phyloP scores from a whole-genome alignment of 768 basidiomycete genomes.

The Russula virescens region DNA sequence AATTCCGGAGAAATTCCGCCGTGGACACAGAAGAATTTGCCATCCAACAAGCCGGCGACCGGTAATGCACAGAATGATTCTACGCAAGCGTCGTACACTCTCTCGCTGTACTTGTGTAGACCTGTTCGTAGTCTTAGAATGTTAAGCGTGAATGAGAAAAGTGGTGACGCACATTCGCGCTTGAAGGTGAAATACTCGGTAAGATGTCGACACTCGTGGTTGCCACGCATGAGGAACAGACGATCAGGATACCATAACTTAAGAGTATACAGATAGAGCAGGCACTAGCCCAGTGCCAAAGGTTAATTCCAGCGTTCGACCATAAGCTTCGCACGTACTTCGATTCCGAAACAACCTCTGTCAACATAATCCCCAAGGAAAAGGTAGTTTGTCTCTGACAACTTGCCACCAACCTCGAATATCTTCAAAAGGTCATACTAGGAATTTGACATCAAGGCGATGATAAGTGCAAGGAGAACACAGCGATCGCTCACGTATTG shows the following conservation, averaged over 20 bases:
- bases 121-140: conserved; percentile 38
- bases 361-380: conserved; percentile 97
- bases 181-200: conserved; percentile 85
- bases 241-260: conserved; percentile 61
- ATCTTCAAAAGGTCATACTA: conserved; percentile 97
- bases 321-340: conserved; percentile 36
- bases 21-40: conserved; percentile 95
- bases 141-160: background rate
- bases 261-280: conserved; percentile 56
- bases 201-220: conserved; percentile 61
- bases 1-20: conserved; percentile 92
- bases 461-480: background rate
- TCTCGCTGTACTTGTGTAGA: conserved; percentile 82
- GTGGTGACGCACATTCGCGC: conserved; percentile 70
- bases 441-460: background rate
- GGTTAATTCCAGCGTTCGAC: too few species aligned
- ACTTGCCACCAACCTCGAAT: conserved; percentile 85
- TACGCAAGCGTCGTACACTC: conserved; percentile 89
- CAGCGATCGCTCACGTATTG: conserved; percentile 64
- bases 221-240: conserved; percentile 55
- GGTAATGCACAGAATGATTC: conserved; percentile 88
- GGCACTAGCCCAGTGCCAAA: conserved; percentile 33
- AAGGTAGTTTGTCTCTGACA: conserved; percentile 76
- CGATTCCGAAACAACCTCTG: conserved; percentile 81
- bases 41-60: conserved; percentile 86